These are phyloP conservation scores for Hypoxylon sp. DNA, from an alignment of 2,329 filamentous ascomycete genomes.

Conservation along the genomic window DNA sequence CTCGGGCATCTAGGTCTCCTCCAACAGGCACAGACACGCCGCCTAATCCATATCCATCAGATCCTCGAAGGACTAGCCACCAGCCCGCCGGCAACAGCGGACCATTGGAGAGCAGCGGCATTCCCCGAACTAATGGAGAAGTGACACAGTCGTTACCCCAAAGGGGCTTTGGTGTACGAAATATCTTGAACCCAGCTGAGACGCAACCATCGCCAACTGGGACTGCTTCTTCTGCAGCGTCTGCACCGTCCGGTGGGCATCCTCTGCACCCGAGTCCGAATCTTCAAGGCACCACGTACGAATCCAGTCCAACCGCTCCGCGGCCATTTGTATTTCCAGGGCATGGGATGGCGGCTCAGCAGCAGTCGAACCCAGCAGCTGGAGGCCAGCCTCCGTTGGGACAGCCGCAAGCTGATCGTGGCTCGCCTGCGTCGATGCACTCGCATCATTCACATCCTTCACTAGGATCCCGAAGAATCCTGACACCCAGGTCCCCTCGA, in stretches of 20 bases:
- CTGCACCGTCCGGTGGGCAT: constrained; percentile 28
- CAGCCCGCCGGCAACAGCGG: constrained; percentile 39
- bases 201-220: constrained; percentile 39
- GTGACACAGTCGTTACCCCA: constrained; percentile 44
- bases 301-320: constrained; percentile 39
- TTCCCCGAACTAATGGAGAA: constrained; percentile 45
- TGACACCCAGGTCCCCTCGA: constrained; percentile 67
- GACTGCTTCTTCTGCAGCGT: constrained; percentile 34
- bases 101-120: constrained; percentile 42
- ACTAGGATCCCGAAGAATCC: constrained; percentile 55
- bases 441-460: constrained; percentile 47
- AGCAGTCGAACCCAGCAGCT: constrained; percentile 36
- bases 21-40: constrained; percentile 48
- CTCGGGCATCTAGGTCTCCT: constrained; percentile 57
- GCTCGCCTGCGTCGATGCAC: constrained; percentile 45
- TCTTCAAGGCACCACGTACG: constrained; percentile 34
- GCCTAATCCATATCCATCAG: constrained; percentile 43
- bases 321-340: constrained; percentile 38
- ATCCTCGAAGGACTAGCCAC: constrained; percentile 46
- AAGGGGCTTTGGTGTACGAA: constrained; percentile 53
- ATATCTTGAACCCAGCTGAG: constrained; percentile 55
- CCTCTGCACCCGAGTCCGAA: constrained; percentile 29
- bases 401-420: constrained; percentile 44
- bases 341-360: constrained; percentile 35
- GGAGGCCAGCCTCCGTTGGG: constrained; percentile 36